Conservation (phyloP, 345 rosid species). For the Psidium friedrichsthalianum region DNA sequence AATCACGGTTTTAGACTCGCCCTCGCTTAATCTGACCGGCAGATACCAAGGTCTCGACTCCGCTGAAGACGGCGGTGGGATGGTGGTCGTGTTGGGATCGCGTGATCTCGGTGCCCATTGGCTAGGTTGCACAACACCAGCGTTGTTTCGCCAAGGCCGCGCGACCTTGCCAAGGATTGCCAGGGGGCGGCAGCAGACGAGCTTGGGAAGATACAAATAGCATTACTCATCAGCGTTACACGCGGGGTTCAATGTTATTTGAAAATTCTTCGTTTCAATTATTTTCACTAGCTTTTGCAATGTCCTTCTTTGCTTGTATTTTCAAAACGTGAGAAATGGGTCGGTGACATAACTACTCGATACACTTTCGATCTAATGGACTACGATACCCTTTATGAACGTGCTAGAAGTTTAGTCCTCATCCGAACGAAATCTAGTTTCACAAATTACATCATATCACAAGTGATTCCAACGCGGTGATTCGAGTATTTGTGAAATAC, state of each 20-base stretch:
- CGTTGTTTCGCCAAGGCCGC: not conserved
- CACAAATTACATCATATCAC: no score
- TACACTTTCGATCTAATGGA: not conserved
- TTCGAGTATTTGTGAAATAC: no score
- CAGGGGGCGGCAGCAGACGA: not conserved
- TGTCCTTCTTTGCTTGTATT: not conserved
- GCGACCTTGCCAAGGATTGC: not conserved
- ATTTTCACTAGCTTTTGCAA: not conserved
- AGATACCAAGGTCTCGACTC: not conserved
- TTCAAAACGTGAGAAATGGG: not conserved
- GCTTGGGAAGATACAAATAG: not conserved
- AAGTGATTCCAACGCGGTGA: no score
- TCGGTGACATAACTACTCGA: not conserved
- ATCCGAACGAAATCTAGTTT: no score
- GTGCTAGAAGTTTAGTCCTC: no score
- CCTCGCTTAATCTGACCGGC: not conserved
- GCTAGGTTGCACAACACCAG: not conserved
- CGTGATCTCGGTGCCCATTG: not conserved
- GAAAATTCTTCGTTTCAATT: not conserved
- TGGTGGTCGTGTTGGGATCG: not conserved
- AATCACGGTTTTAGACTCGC: not conserved
- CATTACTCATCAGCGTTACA: not conserved
- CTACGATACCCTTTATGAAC: not conserved
- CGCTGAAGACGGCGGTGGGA: accelerated
- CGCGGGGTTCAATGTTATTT: not conserved